Conservation (phyloP, 2,329 filamentous ascomycete species). For the Cladosporium sp. region DNA sequence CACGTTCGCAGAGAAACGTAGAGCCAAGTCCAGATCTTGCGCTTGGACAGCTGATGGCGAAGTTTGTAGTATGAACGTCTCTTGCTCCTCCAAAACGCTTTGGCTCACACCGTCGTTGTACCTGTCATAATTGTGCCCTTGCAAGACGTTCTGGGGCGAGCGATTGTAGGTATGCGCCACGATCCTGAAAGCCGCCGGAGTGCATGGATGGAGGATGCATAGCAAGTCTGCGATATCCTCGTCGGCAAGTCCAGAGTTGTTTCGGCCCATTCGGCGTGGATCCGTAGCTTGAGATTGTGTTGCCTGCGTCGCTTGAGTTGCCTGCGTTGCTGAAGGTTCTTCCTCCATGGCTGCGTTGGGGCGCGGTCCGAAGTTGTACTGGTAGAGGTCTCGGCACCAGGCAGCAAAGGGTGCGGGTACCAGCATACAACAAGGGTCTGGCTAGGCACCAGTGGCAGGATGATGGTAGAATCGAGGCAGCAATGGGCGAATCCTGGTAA, state of each 20-base stretch:
- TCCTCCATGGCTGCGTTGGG: conserved; percentile 10
- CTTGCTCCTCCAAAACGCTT: conserved; percentile 39
- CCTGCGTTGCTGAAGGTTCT: neutral
- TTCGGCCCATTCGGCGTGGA: conserved; percentile 73
- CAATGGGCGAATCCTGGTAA: conserved; percentile 3
- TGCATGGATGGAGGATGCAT: conserved; percentile 80
- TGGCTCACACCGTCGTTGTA: conserved; percentile 37
- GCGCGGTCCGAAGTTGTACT: neutral
- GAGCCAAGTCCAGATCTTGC: conserved; percentile 63
- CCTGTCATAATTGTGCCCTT: conserved; percentile 39
- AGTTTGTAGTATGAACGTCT: conserved; percentile 54
- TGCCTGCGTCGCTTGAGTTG: conserved; percentile 4
- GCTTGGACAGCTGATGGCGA: conserved; percentile 24
- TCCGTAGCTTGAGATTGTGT: conserved; percentile 63
- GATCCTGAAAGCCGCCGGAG: conserved; percentile 69
- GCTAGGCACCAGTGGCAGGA: conserved; percentile 9
- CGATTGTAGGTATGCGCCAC: conserved; percentile 57
- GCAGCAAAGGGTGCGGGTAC: conserved; percentile 11
- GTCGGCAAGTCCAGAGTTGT: conserved; percentile 79
- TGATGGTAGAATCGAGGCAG: neutral
- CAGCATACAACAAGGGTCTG: conserved; percentile 16
- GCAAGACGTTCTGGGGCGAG: conserved; percentile 62
- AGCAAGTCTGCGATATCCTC: conserved; percentile 85
- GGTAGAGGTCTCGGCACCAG: conserved; percentile 15
- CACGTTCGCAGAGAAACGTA: conserved; percentile 73